Percentiles rank a stretch among this genome's conserved stretches.
These are phyloP conservation scores for Cercospora sp. DNA, from an alignment of 2,329 filamentous ascomycete species.

Conservation along the genomic window DNA sequence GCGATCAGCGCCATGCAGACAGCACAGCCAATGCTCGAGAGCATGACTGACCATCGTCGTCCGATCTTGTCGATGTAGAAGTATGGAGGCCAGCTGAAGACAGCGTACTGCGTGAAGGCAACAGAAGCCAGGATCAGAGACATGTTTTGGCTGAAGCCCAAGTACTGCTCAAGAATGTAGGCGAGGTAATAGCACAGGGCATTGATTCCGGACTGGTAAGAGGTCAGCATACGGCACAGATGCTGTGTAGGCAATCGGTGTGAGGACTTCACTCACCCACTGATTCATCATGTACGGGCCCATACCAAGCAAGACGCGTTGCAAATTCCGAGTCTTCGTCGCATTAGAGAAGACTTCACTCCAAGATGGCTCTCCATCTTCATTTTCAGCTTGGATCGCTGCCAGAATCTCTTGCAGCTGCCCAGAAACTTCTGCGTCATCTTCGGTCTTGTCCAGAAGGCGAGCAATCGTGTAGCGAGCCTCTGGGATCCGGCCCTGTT, in stretches of 20 bases:
- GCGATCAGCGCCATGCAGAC: conserved; percentile 41
- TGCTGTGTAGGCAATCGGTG: too few relatives aligned
- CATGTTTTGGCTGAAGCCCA: conserved; percentile 34
- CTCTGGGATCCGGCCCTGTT: conserved; percentile 33
- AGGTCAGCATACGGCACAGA: background rate
- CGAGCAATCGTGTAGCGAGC: conserved; percentile 36
- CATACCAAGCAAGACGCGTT: conserved; percentile 42
- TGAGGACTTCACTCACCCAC: conserved; percentile 10
- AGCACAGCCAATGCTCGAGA: conserved; percentile 38
- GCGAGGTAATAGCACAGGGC: conserved; percentile 36
- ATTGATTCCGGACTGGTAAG: conserved; percentile 27
- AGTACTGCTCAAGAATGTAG: conserved; percentile 36
- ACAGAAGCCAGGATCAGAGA: conserved; percentile 37
- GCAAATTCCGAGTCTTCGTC: conserved; percentile 41
- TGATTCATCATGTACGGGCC: conserved; percentile 42
- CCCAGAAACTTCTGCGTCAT: conserved; percentile 38
- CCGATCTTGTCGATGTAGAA: conserved; percentile 39
- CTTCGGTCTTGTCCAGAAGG: conserved; percentile 38
- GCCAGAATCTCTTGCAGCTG: conserved; percentile 43
- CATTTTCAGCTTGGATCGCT: conserved; percentile 37
- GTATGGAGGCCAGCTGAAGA: conserved; percentile 39
- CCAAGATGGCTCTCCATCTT: conserved; percentile 40
- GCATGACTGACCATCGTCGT: conserved; percentile 36
- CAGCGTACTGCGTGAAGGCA: conserved; percentile 38
- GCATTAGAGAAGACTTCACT: conserved; percentile 41